Base-by-base conservation (phyloP, 129 eudicot genomes). In the Lactuca sativa region DNA sequence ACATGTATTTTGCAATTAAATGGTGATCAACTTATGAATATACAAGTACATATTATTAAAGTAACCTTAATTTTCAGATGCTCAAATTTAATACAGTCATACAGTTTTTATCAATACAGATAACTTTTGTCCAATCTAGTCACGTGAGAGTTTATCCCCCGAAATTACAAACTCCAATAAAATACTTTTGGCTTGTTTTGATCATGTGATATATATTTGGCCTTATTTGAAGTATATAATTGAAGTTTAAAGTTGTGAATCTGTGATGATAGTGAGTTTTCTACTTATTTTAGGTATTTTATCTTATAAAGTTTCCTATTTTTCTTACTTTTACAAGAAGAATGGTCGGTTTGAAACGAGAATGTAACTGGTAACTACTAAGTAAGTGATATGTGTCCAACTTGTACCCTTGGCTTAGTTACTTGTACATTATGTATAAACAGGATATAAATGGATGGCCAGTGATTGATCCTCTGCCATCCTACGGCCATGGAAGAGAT, bases 401-500 rank as follows among this genome's bases (percentile, higher is more conserved):
- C 34, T 52, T 34, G 53, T 49, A 34, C 10, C 37, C 14, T 56
- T 59, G 64, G 38, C 64, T 2, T 18, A 41, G 13, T 6, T n/a
- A 64, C 18, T 18, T 41, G 58, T 51, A 72, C 54, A 3, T 41
- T 49, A 34, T 66, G 14, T 44, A 67, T 40, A 4, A 47, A 38
- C 82, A 92, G 98, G 98, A 89, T 73, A 74, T 78, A 67, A 78
- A 69, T 32, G 40, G 13, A 17, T 92, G 95, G 91, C 91, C 91
- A 0, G 87, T 89, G 71, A 78, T 92, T 15, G 80, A 81, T 7
- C 96, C 98, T 16, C 66, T 92, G 58, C 98, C 98, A 52, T 92
- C 98, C 0, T 92, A 92, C 51, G 98, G 98, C 12, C 96, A 77
- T 7, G 98, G 98, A 32, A 81, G 96, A 72, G 98, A 92, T 63